Percentiles rank a stretch among this genome's conserved stretches.
Conservation (phyloP, 2,329 filamentous ascomycete genomes). For the Mycosphaerelloides madeirae region DNA sequence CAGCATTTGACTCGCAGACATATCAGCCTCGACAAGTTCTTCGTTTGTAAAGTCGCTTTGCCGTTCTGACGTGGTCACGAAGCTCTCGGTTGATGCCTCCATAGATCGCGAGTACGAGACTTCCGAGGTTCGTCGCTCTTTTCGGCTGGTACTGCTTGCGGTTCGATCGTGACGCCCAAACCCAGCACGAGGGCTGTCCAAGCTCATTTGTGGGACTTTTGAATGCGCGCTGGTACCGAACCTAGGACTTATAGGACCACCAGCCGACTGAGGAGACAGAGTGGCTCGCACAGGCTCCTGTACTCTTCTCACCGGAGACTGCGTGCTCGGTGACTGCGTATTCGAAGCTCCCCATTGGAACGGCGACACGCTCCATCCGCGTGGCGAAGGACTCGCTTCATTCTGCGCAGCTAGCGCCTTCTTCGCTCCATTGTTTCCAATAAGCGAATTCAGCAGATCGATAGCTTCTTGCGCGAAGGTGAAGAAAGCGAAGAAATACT, state of each 20-base stretch:
- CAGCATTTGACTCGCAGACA: constrained; percentile 87
- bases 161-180: no score
- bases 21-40: constrained; percentile 20
- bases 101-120: constrained; percentile 49
- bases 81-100: constrained; percentile 68
- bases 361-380: no score
- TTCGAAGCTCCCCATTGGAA: constrained; percentile 21
- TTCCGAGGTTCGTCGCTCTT: constrained; percentile 46
- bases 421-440: constrained; percentile 55
- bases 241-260: constrained; percentile 36
- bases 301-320: constrained; percentile 2
- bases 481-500: constrained; percentile 98
- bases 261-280: constrained; percentile 38
- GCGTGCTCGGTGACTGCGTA: background rate
- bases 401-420: constrained; percentile 9
- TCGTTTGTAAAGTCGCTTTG: constrained; percentile 18
- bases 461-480: constrained; percentile 78
- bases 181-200: no score
- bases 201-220: no score
- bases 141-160: background rate
- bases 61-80: constrained; percentile 39
- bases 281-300: constrained; percentile 41
- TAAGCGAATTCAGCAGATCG: constrained; percentile 66
- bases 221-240: no score
- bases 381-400: no score